Conservation (phyloP, 139 green algal genomes). For the Chlorella sp. region DNA sequence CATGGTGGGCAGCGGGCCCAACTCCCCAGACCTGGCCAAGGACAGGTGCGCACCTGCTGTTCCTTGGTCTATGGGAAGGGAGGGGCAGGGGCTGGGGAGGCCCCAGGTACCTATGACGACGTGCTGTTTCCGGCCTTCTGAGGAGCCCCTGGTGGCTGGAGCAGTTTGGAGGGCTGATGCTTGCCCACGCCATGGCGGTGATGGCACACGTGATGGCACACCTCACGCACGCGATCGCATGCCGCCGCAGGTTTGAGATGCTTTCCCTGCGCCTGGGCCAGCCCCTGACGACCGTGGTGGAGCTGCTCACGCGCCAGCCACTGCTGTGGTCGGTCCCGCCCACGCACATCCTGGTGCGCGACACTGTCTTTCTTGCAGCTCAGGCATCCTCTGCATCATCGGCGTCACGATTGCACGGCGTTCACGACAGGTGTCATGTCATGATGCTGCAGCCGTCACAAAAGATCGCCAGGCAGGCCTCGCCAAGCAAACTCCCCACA, state of each 20-base stretch:
- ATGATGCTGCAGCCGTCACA: no score
- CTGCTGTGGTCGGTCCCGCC: constrained; percentile 33
- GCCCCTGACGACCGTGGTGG: constrained; percentile 11
- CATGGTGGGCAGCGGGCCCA: no score
- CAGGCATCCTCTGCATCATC: not conserved
- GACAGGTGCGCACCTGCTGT: constrained; percentile 21
- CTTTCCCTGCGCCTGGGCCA: constrained; percentile 9
- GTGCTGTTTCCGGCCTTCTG: no score
- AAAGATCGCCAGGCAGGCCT: no score
- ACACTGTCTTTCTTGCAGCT: not conserved
- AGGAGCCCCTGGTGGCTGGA: no score
- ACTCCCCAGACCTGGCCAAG: constrained; percentile 20
- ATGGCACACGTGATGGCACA: no score
- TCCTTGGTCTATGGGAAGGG: not conserved
- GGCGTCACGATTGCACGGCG: not conserved
- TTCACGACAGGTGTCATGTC: not conserved
- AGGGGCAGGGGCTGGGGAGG: not conserved
- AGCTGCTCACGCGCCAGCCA: constrained; percentile 24
- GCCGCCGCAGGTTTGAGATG: constrained; percentile 2
- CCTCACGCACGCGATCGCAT: not conserved
- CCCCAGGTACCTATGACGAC: not conserved
- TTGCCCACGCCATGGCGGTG: no score
- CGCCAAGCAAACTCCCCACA: no score
- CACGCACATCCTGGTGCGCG: constrained; percentile 4
- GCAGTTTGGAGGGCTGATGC: no score